Base-by-base conservation (phyloP, 768 basidiomycete species). In the Amyloporia xantha region DNA sequence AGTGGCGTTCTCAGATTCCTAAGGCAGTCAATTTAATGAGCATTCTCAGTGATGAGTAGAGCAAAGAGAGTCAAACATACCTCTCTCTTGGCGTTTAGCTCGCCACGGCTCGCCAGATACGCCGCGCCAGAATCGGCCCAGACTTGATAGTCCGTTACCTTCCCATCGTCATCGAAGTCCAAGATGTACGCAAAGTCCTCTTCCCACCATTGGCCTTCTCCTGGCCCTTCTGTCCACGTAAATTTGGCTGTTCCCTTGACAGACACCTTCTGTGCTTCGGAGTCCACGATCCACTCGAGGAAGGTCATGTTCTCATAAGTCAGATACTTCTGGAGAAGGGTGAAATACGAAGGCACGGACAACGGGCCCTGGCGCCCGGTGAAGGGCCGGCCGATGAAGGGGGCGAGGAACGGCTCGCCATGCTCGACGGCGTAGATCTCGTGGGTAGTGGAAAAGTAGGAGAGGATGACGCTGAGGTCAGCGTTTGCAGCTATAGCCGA, bases 91-190 rank as follows among this genome's bases (percentile, higher is more conserved):
- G 67, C 65, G 27, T 61, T 56, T 36, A 81, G 60, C 58, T 67
- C 56, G n/a, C 81, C 79, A 20, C 62, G 67, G 33, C 76, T 70
- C 4, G 81, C 82, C 12, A 84, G 69, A 62, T 80, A 81, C 9
- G 78, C 73, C 4, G 81, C 76, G 10, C 80, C 82, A 5, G 81
- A 77, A 62, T 85, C 83, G 10, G 78, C 79, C 82, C 82, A 85
- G 2, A 84, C 72, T 57, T 84, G 76, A 69, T 81, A 82, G 37
- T 71, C 66, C 20, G 67, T 67, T n/a, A 85, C 67, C 62, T 76
- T 82, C 47, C 64, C 58, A 24, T 73, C 71, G 20, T 76, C 69
- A 47, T 82, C 81, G 58, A 83, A 83, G 59, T 78, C 78, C 52
- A 84, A 62, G 15, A 75, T 68, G 55, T 83, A 83, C 7, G 68